These are phyloP conservation scores for Pseudogymnoascus sp. DNA, from an alignment of 2,329 filamentous ascomycete genomes.

Conservation along the genomic window DNA sequence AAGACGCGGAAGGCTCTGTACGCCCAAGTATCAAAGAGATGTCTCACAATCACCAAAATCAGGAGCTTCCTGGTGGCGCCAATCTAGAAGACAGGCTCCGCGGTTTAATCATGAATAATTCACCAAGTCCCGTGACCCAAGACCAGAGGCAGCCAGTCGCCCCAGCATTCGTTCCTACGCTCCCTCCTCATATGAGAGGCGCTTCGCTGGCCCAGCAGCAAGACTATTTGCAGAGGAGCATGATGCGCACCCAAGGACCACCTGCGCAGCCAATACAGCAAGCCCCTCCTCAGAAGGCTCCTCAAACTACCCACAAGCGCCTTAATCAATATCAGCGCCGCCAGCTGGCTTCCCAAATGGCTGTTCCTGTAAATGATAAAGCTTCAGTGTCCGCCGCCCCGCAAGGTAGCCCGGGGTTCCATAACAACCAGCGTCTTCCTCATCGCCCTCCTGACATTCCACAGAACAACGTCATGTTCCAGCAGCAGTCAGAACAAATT, in stretches of 20 bases:
- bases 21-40: not conserved
- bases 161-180: constrained; percentile 8
- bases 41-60: not conserved
- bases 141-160: constrained; percentile 2
- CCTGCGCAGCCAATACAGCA: not conserved
- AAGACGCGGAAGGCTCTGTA: not conserved
- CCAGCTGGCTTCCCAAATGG: constrained; percentile 3
- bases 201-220: constrained; percentile 17
- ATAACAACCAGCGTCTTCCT: constrained; percentile 9
- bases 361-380: constrained; percentile 11
- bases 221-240: constrained; percentile 13
- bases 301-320: constrained; percentile 11
- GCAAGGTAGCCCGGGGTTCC: not conserved
- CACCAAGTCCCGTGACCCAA: constrained; percentile 24
- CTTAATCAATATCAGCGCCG: constrained; percentile 21
- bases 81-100: constrained; percentile 49
- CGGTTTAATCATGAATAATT: constrained; percentile 49
- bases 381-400: constrained; percentile 12
- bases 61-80: constrained; percentile 11
- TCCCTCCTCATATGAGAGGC: constrained; percentile 19
- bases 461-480: constrained; percentile 12
- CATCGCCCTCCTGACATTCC: not conserved
- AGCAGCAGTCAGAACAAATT: constrained; percentile 12
- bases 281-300: not conserved
- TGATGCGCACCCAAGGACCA: not conserved